Base-by-base conservation (phyloP, 257 asterid genomes). In the Ilex aquifolium region DNA sequence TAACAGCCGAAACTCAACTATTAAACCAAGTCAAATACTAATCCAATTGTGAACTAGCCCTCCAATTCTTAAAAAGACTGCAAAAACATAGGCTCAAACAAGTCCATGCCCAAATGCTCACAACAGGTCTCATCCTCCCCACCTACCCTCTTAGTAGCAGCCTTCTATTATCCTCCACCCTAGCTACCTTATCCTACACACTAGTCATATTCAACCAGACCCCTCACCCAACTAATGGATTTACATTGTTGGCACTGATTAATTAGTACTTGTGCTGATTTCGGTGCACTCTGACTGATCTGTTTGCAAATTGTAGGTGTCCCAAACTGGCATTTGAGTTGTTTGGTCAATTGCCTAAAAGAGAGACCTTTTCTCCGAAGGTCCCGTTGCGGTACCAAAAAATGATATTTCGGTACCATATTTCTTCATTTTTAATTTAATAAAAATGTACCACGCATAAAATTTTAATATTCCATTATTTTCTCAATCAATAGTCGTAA, bases 131-230 rank as follows among this genome's bases (percentile, higher is more conserved):
- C 55, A 68, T 84, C 59, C 78, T 57, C 60, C 95, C 83, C 65
- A 86, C 91, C 8, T 89, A 84, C 70, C 89, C 97, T 36, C 63
- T 83, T 44, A 89, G 91, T 61, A 79, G 85, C 53, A 64, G 84
- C 60, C 88, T 89, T 68, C 74, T 70, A 62, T 46, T 64, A 29
- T 86, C 97, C 5, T 74, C 85, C 17, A 59, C 80, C 46, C 63
- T 85, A 12, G 57, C 85, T 39, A 55, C 83, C 57, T 53, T 81
- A 60, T 70, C 91, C 64, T 81, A 86, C 79, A 76, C 89, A 13
- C 32, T 77, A 21, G 57, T 69, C 44, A 76, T 86, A 59, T 81
- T 84, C 74, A 71, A 79, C 65, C 81, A 61, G 55, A 70, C 76
- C 39, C 65, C 30, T 7, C 73, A 69, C 60, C 95, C 91, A 48